These are phyloP conservation scores for Pelagophyceae sp. DNA, from an alignment of 352 stramenopile genomes.

Conservation along the genomic window DNA sequence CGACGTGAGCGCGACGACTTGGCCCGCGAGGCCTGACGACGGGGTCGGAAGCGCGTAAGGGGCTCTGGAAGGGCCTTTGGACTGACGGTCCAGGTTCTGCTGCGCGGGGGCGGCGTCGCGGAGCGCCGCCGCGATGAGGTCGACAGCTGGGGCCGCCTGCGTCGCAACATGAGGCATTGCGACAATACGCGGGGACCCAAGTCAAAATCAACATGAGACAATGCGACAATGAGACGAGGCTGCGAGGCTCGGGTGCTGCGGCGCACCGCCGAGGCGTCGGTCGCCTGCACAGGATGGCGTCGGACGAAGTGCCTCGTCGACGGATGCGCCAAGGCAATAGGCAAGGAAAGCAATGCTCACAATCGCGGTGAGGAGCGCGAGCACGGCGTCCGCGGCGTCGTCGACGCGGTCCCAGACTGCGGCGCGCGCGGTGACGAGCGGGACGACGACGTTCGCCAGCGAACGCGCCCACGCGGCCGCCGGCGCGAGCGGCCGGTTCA, in stretches of 20 bases:
- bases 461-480: background rate
- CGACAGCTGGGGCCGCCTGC: too few relatives aligned
- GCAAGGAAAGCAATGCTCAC: too few relatives aligned
- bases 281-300: too few relatives aligned
- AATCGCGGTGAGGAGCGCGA: background rate
- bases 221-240: too few relatives aligned
- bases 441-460: background rate
- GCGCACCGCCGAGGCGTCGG: too few relatives aligned
- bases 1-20: background rate
- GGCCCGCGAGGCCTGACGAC: background rate
- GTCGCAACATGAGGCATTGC: too few relatives aligned
- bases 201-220: too few relatives aligned
- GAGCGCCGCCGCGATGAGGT: background rate
- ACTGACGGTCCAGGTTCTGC: background rate
- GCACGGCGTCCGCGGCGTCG: background rate
- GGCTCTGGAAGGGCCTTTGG: background rate
- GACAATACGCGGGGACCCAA: too few relatives aligned
- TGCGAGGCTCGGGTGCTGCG: too few relatives aligned
- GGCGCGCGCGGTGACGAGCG: background rate
- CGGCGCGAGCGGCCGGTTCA: background rate
- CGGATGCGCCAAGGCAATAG: too few relatives aligned
- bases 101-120: background rate
- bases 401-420: background rate
- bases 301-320: too few relatives aligned
- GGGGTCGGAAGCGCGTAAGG: background rate